Evolutionary conservation across 768 basidiomycete genomes (phyloP).

Genomic region (Kwoniella dendrophila): DNA sequence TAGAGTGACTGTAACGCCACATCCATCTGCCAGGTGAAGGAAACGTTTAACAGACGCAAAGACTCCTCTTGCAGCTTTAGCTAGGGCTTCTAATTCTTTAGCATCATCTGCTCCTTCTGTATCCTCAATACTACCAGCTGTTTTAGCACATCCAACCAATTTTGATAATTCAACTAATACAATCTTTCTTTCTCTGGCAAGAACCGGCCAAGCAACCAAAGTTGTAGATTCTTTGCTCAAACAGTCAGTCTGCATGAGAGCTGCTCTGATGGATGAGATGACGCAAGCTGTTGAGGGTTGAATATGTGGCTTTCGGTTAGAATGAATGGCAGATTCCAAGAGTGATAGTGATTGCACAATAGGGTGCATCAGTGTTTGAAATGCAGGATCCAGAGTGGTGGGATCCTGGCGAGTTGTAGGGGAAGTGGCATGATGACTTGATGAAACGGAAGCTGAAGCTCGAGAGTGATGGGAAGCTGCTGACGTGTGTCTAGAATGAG

Average conservation of each 20-base stretch:
- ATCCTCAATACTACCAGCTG: constrained; percentile 31
- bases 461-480: constrained; percentile 32
- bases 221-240: constrained; percentile 77
- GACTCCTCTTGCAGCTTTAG: constrained; percentile 64
- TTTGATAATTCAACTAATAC: constrained; percentile 78
- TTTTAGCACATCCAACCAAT: constrained; percentile 63
- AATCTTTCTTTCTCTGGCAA: constrained; percentile 77
- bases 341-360: constrained; percentile 82
- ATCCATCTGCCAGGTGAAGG: constrained; percentile 58
- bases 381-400: constrained; percentile 64
- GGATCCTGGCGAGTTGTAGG: constrained; percentile 59
- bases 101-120: constrained; percentile 17
- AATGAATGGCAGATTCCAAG: constrained; percentile 78
- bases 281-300: constrained; percentile 93
- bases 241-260: constrained; percentile 79
- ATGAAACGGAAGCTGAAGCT: constrained; percentile 19
- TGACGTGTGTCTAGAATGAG: constrained; percentile 28
- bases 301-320: constrained; percentile 78
- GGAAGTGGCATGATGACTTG: constrained; percentile 11
- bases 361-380: constrained; percentile 77
- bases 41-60: constrained; percentile 80
- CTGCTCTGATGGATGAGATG: constrained; percentile 87
- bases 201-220: constrained; percentile 66
- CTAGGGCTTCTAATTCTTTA: constrained; percentile 32
- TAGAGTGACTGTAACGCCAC: constrained; percentile 54